Percentiles rank a stretch among this genome's conserved stretches.
Conservation (phyloP, 148 eudicot species). For the Fagopyrum tataricum region DNA sequence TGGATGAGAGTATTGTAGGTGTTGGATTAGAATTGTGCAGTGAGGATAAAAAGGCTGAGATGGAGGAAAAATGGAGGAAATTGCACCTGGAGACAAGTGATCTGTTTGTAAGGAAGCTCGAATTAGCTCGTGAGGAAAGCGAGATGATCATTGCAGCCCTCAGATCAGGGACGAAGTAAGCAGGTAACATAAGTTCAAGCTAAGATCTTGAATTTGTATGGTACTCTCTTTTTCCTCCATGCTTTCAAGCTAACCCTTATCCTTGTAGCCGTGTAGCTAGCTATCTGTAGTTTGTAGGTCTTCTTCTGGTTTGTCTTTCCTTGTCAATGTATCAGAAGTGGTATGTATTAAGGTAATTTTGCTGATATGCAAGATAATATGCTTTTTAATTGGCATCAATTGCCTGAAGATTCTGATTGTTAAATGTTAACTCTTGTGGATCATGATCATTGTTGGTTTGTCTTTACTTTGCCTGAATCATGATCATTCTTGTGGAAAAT, state of each 20-base stretch:
- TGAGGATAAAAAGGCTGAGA: constrained; percentile 15
- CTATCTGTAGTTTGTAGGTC: background rate
- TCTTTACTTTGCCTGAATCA: background rate
- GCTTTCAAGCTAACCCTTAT: background rate
- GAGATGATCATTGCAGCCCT: constrained; percentile 18
- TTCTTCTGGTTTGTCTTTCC: background rate
- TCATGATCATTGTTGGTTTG: background rate
- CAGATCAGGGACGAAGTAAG: constrained; percentile 7
- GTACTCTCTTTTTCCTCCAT: background rate
- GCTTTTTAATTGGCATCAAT: background rate
- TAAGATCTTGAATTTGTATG: background rate
- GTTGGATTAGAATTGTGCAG: constrained; percentile 22
- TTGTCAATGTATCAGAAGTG: background rate
- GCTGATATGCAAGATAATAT: background rate
- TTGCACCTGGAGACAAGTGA: constrained; percentile 15
- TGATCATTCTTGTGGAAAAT: background rate
- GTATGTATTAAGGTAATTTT: background rate
- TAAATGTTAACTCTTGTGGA: background rate
- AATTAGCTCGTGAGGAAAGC: constrained; percentile 17
- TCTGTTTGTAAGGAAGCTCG: constrained; percentile 13
- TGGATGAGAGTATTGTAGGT: constrained; percentile 13
- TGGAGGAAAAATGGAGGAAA: constrained; percentile 24
- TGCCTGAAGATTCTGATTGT: background rate
- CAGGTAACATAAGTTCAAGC: background rate
- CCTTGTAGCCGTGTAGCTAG: background rate